Evolutionary conservation across 805 yeast genomes (phyloP), one percentile per base, ranked within the genome.

Genomic region (Priceomyces melissophilus): DNA sequence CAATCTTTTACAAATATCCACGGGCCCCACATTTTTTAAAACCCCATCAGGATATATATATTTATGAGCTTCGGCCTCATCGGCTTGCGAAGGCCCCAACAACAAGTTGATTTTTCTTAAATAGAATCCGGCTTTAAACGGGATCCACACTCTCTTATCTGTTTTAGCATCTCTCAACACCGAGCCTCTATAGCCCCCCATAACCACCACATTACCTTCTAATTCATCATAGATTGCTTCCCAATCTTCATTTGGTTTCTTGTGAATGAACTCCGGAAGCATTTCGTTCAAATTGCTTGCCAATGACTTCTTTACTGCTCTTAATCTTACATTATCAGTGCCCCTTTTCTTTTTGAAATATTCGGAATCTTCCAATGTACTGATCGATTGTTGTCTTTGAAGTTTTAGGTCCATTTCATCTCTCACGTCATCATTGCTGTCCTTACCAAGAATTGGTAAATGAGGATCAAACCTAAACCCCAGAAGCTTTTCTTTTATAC

Each of bases 111-210:
- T 76, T 52, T 81, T 84, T 14, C 82, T 68, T 23, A 88, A 66
- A 49, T 86, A 82, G 38, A 90, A 72, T 0, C 96, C 96, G 0
- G 91, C 96, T 52, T 85, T 84, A 4, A 84, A 55, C 0, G 97
- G 96, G 31, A 89, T 78, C 97, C 97, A 90, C 1, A 85, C 76
- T 39, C 91, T 67, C 44, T 81, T 77, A 10, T 70, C 61, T 0
- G 95, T 82, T 10, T 65, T 65, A 1, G 77, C 54, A 53, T 87
- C 93, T 33, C 91, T 60, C 39, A 90, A 63, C 4, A 84, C 76
- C 34, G 88, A 79, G 2, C 97, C 97, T 52, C 97, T 70, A 60
- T 85, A 90, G 0, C 97, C 97, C 4, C 96, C 96, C 60, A 90
- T 44, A 1, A 90, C 69, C 2, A 90, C 77, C 2, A 90, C 72